Evolutionary conservation across 78 protist genomes (phyloP).

Genomic region (Monocercomonoides exilis): DNA sequence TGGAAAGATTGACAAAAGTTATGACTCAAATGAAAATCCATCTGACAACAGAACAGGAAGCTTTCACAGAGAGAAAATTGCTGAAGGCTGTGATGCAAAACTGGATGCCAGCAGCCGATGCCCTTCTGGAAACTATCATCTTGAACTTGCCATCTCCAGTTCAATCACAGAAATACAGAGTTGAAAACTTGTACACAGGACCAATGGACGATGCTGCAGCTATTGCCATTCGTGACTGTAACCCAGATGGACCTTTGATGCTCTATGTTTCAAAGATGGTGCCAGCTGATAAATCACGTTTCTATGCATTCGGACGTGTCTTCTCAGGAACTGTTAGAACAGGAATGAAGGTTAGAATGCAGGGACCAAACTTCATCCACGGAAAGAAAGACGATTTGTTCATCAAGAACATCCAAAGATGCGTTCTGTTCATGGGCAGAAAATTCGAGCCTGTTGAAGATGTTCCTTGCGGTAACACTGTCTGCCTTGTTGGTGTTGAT

Average conservation of each 20-base stretch:
- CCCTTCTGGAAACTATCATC: too few relatives aligned
- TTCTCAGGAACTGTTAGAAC: too few relatives aligned
- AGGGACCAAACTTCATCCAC: conserved; percentile 90
- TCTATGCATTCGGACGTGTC: conserved; percentile 99
- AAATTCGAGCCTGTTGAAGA: conserved; percentile 74
- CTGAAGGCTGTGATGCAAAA: conserved; percentile 89
- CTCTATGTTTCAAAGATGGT: conserved; percentile 99
- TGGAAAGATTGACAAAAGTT: conserved; percentile 65
- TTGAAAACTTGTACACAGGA: too few relatives aligned
- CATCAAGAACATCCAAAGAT: conserved; percentile 92
- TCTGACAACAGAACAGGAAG: conserved; percentile 72
- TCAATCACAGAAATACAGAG: conserved; percentile 92
- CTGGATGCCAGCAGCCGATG: too few relatives aligned
- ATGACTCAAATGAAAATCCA: conserved; percentile 56
- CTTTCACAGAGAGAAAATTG: conserved; percentile 64
- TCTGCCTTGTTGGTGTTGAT: too few relatives aligned
- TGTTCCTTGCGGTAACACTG: too few relatives aligned
- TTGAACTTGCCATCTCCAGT: too few relatives aligned
- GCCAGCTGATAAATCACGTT: conserved; percentile 94
- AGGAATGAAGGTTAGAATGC: conserved; percentile 89
- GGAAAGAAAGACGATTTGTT: conserved; percentile 90
- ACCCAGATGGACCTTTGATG: too few relatives aligned
- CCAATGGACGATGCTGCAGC: too few relatives aligned
- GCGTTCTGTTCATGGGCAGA: conserved; percentile 97
- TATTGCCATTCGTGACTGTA: too few relatives aligned